These are phyloP conservation scores for Speleostelium caveatum DNA, from an alignment of 78 protist genomes.

Conservation along the genomic window DNA sequence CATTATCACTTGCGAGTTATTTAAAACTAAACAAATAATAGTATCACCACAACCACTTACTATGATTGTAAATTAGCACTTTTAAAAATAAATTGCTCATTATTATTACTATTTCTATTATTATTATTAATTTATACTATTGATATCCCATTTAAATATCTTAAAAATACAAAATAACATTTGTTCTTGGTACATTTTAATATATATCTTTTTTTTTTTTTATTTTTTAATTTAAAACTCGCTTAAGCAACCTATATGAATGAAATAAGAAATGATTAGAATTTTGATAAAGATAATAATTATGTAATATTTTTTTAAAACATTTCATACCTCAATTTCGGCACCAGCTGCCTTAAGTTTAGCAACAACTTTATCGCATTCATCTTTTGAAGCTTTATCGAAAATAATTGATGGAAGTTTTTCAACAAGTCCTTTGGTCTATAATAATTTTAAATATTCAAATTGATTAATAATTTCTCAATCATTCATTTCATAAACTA, in stretches of 20 bases:
- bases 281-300: no score
- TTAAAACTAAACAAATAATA: slow-evolving; percentile 58
- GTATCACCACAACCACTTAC: slow-evolving; percentile 26
- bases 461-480: not conserved
- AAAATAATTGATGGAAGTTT: slow-evolving; percentile 75
- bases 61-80: slow-evolving; percentile 17
- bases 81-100: not conserved
- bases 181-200: no score
- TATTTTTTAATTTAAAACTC: no score
- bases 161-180: no score
- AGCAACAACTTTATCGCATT: slow-evolving; percentile 64
- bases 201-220: no score
- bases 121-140: no score
- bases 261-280: no score
- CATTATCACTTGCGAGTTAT: slow-evolving; percentile 54
- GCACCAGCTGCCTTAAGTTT: slow-evolving; percentile 82
- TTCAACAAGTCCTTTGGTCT: slow-evolving; percentile 73
- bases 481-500: not conserved
- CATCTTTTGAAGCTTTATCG: slow-evolving; percentile 76
- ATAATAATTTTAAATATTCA: not conserved
- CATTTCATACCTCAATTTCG: slow-evolving; percentile 43
- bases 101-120: no score
- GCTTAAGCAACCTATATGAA: no score
- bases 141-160: no score
- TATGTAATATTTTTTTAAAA: no score